phyloP scores from a whole-genome alignment of 208 protist genomes.

The Wallacemonas sp. region DNA sequence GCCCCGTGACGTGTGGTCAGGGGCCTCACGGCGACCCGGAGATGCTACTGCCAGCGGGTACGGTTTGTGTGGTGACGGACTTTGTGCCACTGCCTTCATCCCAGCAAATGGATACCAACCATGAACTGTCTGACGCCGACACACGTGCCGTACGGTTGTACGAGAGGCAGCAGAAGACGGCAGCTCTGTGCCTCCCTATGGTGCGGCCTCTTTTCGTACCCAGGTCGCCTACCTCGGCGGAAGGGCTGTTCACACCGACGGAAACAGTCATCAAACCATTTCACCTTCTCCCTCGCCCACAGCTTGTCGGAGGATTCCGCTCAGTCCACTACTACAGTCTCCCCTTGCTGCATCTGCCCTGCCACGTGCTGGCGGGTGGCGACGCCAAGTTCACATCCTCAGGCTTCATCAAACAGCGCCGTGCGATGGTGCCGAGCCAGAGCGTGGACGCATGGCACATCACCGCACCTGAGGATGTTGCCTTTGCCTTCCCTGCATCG shows the following conservation, averaged over 20 bases:
- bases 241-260: neutral
- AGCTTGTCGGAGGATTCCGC: slow-evolving; percentile 45
- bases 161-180: slow-evolving; percentile 26
- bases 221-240: neutral
- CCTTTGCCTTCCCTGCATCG: neutral
- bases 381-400: neutral
- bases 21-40: neutral
- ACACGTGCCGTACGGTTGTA: slow-evolving; percentile 9
- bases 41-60: slow-evolving; percentile 11
- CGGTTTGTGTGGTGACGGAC: slow-evolving; percentile 26
- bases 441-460: too few species aligned
- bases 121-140: too few species aligned
- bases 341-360: slow-evolving; percentile 51
- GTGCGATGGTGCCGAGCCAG: too few species aligned
- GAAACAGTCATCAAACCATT: slow-evolving; percentile 2
- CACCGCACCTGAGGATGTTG: neutral
- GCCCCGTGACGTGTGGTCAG: slow-evolving; percentile 14
- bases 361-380: slow-evolving; percentile 19
- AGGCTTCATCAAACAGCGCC: neutral
- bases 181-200: slow-evolving; percentile 29
- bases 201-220: slow-evolving; percentile 18
- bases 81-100: slow-evolving; percentile 13
- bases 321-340: slow-evolving; percentile 69
- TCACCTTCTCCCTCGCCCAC: slow-evolving; percentile 27
- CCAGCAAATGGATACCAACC: neutral